These are phyloP conservation scores for Ambrosia trifida DNA, from an alignment of 129 eudicot species.

Conservation along the genomic window DNA sequence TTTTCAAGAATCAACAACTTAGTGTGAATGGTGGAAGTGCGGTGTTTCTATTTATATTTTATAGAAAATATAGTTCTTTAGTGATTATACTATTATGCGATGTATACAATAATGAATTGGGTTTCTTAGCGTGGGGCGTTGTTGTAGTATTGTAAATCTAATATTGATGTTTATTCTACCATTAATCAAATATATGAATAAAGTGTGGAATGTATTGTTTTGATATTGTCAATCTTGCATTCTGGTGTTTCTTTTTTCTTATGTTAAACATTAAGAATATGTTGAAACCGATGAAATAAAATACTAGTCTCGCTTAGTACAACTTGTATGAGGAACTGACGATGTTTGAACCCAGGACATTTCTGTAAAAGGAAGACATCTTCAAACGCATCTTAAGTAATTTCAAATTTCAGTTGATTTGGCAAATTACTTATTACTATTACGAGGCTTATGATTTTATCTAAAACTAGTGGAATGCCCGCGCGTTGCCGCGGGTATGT, in stretches of 20 bases:
- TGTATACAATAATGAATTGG: not conserved
- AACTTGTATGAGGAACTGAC: too few species aligned
- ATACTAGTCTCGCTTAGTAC: too few species aligned
- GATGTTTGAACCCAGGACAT: too few species aligned
- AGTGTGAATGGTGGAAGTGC: not conserved
- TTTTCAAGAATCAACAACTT: not conserved
- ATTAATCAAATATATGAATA: not conserved
- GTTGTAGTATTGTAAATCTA: not conserved
- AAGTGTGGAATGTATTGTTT: not conserved
- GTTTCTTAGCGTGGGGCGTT: not conserved
- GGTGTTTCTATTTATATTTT: not conserved
- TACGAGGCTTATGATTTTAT: too few species aligned
- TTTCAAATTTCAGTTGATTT: too few species aligned
- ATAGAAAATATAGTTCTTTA: not conserved
- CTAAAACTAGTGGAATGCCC: too few species aligned
- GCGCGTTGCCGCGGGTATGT: too few species aligned
- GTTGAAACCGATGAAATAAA: not conserved
- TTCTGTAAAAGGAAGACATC: too few species aligned
- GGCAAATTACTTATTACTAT: too few species aligned
- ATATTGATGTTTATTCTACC: not conserved
- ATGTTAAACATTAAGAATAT: too few species aligned
- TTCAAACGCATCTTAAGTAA: too few species aligned
- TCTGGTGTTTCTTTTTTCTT: not conserved
- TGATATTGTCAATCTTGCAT: not conserved
- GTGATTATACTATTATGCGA: not conserved